These are phyloP conservation scores for Arthrobotrys musiformis DNA, from an alignment of 2,329 filamentous ascomycete species.

Conservation along the genomic window DNA sequence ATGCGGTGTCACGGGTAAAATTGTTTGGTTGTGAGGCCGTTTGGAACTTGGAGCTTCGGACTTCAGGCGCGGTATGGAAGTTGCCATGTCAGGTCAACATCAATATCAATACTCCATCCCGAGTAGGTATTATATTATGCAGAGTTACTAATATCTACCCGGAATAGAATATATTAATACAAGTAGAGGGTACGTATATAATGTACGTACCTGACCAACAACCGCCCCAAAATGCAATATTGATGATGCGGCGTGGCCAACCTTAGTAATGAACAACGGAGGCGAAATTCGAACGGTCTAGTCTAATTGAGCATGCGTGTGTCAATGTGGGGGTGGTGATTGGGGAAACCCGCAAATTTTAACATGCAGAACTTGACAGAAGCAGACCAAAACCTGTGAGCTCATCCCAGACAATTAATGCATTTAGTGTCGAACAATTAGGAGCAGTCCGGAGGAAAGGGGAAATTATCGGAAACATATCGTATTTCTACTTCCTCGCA, in stretches of 20 bases:
- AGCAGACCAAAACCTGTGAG: neutral
- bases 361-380: too few species aligned
- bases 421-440: neutral
- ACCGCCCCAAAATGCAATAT: too few species aligned
- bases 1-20: conserved; percentile 14
- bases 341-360: conserved; percentile 1
- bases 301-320: conserved; percentile 15
- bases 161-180: too few species aligned
- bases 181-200: too few species aligned
- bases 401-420: conserved; percentile 2
- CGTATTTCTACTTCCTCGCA: too few species aligned
- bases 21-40: neutral
- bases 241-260: conserved; percentile 3
- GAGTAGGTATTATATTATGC: too few species aligned
- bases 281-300: conserved; percentile 23
- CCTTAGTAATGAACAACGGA: conserved; percentile 21
- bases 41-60: too few species aligned
- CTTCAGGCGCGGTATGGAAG: conserved; percentile 3
- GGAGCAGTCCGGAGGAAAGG: conserved; percentile 30
- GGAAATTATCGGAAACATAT: conserved; percentile 43
- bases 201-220: too few species aligned
- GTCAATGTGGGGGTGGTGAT: conserved; percentile 41
- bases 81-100: neutral
- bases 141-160: neutral
- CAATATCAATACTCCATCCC: too few species aligned